Conservation (phyloP, 2,329 filamentous ascomycete species). For the Claviceps pusilla region DNA sequence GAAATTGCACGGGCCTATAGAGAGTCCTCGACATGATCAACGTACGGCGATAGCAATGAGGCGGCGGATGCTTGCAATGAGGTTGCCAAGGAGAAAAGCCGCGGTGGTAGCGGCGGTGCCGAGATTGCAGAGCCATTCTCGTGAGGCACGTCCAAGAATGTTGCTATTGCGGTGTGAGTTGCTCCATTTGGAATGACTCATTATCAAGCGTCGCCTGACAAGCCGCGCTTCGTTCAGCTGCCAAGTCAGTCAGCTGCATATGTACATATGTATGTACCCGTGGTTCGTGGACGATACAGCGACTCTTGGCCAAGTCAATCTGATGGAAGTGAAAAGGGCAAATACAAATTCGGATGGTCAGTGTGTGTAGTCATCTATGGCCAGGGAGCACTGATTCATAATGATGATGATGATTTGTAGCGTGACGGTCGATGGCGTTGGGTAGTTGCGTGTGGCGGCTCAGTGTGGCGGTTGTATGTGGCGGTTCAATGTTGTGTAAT, state of each 20-base stretch:
- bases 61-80: background rate
- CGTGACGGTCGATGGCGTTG: background rate
- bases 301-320: background rate
- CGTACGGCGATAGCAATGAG: background rate
- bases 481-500: too few species aligned
- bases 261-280: background rate
- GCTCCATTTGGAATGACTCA: background rate
- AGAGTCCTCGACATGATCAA: conserved; percentile 25
- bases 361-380: background rate
- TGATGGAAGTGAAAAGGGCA: too few species aligned
- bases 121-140: background rate
- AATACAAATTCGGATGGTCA: too few species aligned
- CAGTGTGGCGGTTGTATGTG: too few species aligned
- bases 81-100: background rate
- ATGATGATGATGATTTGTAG: background rate
- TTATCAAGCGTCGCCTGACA: background rate
- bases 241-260: background rate
- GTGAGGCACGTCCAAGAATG: background rate
- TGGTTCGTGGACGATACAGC: background rate
- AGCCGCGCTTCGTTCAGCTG: background rate
- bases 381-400: background rate
- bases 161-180: background rate
- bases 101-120: conserved; percentile 1
- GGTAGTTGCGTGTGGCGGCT: background rate
- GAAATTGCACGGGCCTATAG: conserved; percentile 35